phyloP scores from a whole-genome alignment of 2,329 filamentous ascomycete species.

The Fusarium verticillioides region DNA sequence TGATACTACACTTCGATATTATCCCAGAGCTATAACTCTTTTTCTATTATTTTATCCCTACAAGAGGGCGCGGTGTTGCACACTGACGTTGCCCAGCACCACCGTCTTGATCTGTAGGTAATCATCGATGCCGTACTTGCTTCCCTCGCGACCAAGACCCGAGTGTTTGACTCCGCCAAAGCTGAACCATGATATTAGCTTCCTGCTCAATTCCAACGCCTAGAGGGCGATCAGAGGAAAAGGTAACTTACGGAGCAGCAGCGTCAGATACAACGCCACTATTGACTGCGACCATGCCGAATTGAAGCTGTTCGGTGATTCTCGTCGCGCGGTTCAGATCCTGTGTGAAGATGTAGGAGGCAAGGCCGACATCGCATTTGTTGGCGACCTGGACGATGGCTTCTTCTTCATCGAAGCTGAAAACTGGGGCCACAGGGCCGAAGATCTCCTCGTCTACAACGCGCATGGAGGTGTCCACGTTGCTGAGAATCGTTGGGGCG shows the following conservation, averaged over 20 bases:
- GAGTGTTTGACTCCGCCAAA: conserved; percentile 73
- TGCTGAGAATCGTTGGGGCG: conserved; percentile 72
- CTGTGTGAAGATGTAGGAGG: conserved; percentile 76
- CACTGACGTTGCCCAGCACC: background rate
- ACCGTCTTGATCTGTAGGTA: conserved; percentile 67
- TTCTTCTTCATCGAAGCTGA: conserved; percentile 73
- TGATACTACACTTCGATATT: rapidly evolving
- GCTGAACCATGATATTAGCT: background rate
- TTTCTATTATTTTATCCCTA: background rate
- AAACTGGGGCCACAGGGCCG: conserved; percentile 71
- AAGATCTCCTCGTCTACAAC: conserved; percentile 71
- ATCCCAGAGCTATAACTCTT: background rate
- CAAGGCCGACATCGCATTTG: conserved; percentile 70
- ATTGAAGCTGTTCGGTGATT: conserved; percentile 73
- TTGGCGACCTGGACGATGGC: conserved; percentile 60
- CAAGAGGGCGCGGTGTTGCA: background rate
- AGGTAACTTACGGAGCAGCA: conserved; percentile 40
- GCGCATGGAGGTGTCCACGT: conserved; percentile 67
- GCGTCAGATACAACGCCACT: conserved; percentile 57
- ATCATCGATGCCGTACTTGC: conserved; percentile 70
- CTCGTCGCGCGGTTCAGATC: conserved; percentile 74
- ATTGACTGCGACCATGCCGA: conserved; percentile 76
- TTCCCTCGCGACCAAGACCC: conserved; percentile 70
- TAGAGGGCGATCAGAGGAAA: conserved; percentile 11
- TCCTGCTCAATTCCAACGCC: background rate